These are phyloP conservation scores for Tricholomella constricta DNA, from an alignment of 768 basidiomycete genomes.

Conservation along the genomic window DNA sequence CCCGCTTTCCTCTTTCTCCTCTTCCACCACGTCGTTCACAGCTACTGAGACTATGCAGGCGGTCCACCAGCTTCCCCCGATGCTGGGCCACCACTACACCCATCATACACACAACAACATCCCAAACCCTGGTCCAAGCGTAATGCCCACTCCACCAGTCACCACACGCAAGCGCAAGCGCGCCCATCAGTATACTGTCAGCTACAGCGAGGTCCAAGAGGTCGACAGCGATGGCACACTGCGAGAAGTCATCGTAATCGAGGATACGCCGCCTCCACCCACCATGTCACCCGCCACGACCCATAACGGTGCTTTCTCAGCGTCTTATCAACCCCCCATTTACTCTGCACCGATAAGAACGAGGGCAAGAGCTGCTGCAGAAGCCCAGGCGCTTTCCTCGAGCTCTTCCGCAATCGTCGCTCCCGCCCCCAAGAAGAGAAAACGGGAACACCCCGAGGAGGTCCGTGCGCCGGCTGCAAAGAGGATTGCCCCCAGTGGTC, in stretches of 20 bases:
- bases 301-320: conserved; percentile 69
- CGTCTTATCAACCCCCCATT: conserved; percentile 77
- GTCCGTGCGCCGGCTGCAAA: conserved; percentile 66
- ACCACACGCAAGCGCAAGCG: conserved; percentile 83
- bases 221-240: conserved; percentile 76
- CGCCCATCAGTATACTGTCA: conserved; percentile 77
- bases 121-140: conserved; percentile 55
- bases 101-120: conserved; percentile 55
- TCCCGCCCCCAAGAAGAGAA: conserved; percentile 82
- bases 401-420: conserved; percentile 64
- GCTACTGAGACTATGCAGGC: conserved; percentile 66
- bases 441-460: conserved; percentile 75
- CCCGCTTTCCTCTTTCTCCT: conserved; percentile 29
- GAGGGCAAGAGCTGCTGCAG: conserved; percentile 83
- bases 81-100: conserved; percentile 69
- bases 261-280: conserved; percentile 85
- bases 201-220: conserved; percentile 88
- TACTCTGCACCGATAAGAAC: conserved; percentile 80
- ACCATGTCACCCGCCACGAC: conserved; percentile 78
- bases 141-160: conserved; percentile 71
- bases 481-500: conserved; percentile 55
- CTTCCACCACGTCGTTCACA: conserved; percentile 57
- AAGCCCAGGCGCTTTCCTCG: conserved; percentile 76
- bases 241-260: conserved; percentile 89
- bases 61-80: conserved; percentile 63